Evolutionary conservation across 768 basidiomycete species (phyloP), one percentile per base, ranked within the genome.

Genomic region (Kockovaella imperatae): DNA sequence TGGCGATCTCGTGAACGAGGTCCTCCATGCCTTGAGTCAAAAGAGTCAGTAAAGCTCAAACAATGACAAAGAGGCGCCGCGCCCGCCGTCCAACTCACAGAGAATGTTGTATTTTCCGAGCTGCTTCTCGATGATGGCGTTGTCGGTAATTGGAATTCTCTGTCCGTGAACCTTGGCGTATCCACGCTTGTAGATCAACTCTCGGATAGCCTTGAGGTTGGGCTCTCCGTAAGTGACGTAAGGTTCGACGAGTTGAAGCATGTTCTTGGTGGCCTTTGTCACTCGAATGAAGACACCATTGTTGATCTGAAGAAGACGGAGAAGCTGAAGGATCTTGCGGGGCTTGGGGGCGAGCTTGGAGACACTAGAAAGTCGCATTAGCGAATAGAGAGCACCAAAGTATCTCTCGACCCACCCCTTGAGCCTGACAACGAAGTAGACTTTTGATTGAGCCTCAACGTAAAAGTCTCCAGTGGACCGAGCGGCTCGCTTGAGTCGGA

Each of bases 291-390:
- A 99, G 39, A 99, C 83, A 73, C 93, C 95, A 70, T 90, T 97
- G 83, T 99, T 97, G 79, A 99, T 99, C 74, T 97, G 95, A 64
- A 95, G 84, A 55, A 99, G 83, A 64, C 95, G 90, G 71, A 99
- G 86, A 56, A 99, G 83, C 72, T 99, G 95, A 65, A 99, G 76
- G 71, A 99, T 96, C 80, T 99, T 99, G 72, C 90, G 85, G 68
- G 95, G 95, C 77, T 99, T 99, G 52, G 95, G 95, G 47, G 95
- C 89, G 70, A 99, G 95, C 73, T 97, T 88, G 74, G 96, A 97
- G 79, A 99, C 90, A 93, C 95, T 90, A 59, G 8, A 45, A 4
- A 21, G 45, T 34, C 21, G 11, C 13, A 31, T 7, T 26, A 23
- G 38, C 5, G 13, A 5, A n/a, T n/a, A n/a, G n/a, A n/a, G n/a